Evolutionary conservation across 495 filamentous ascomycete genomes (phyloP).

Genomic region (Penicillium malachiteum): DNA sequence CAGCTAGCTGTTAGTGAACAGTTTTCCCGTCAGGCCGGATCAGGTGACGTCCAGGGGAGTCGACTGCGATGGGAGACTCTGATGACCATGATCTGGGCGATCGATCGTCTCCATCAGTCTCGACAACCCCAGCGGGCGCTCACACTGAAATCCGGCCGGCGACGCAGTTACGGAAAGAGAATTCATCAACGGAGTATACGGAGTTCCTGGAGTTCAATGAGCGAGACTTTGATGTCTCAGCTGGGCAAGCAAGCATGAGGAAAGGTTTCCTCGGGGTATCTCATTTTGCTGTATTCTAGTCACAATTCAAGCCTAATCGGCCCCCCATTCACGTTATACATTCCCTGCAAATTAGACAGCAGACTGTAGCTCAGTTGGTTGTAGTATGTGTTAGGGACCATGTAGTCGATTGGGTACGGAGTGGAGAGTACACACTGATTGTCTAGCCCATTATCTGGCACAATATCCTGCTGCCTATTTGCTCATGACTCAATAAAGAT

Average conservation of each 20-base stretch:
- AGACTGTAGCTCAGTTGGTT: no score
- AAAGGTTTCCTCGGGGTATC: conserved; percentile 8
- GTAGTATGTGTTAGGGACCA: no score
- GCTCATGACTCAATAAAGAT: no score
- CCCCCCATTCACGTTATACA: no score
- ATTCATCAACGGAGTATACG: conserved; percentile 27
- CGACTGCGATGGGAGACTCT: conserved; percentile 46
- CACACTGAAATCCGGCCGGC: conserved; percentile 35
- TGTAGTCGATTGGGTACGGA: no score
- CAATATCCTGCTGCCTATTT: no score
- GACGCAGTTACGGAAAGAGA: conserved; percentile 36
- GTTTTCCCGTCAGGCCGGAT: conserved; percentile 31
- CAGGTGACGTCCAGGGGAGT: conserved; percentile 33
- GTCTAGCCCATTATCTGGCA: no score
- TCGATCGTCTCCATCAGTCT: conserved; percentile 43
- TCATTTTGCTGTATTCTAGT: not conserved
- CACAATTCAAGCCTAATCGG: not conserved
- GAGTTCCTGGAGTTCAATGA: conserved; percentile 45
- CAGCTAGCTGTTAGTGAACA: conserved; percentile 55
- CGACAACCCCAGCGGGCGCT: conserved; percentile 29
- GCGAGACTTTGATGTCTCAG: conserved; percentile 36
- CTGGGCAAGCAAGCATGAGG: conserved; percentile 35
- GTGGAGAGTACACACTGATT: no score
- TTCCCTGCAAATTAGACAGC: no score
- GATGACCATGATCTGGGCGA: conserved; percentile 47